Evolutionary conservation across 2,329 filamentous ascomycete species (phyloP).

Genomic region (Daldinia sp.): DNA sequence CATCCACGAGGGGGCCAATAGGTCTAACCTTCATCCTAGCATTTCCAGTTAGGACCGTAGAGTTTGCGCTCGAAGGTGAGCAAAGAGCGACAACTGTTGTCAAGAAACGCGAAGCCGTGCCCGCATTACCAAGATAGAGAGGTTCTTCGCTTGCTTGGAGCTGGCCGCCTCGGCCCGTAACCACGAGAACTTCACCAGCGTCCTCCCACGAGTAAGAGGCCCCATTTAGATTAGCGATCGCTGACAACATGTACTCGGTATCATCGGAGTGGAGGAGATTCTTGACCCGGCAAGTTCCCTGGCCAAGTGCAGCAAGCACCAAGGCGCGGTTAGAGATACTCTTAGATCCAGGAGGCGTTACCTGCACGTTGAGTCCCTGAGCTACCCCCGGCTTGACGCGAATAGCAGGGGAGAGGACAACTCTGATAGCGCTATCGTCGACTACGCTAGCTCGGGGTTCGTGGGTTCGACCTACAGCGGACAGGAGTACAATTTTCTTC

Average conservation of each 20-base stretch:
- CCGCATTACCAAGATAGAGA: slow-evolving; percentile 95
- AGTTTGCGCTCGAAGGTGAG: slow-evolving; percentile 70
- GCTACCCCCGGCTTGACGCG: slow-evolving; percentile 80
- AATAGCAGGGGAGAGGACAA: slow-evolving; percentile 84
- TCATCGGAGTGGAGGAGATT: slow-evolving; percentile 97
- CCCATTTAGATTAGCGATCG: slow-evolving; percentile 85
- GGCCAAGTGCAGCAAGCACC: slow-evolving; percentile 90
- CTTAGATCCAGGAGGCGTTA: slow-evolving; percentile 94
- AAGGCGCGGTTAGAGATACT: slow-evolving; percentile 97
- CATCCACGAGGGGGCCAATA: slow-evolving; percentile 92
- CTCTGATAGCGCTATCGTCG: slow-evolving; percentile 83
- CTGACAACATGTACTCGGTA: slow-evolving; percentile 95
- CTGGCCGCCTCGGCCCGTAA: slow-evolving; percentile 90
- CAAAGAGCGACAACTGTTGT: slow-evolving; percentile 92
- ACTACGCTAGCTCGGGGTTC: slow-evolving; percentile 91
- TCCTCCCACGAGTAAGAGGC: slow-evolving; percentile 95
- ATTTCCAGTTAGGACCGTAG: slow-evolving; percentile 91
- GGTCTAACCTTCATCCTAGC: slow-evolving; percentile 95
- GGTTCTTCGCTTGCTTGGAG: slow-evolving; percentile 80
- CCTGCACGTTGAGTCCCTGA: slow-evolving; percentile 73
- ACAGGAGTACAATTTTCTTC: slow-evolving; percentile 95
- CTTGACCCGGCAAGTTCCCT: slow-evolving; percentile 86
- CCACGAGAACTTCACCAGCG: slow-evolving; percentile 88
- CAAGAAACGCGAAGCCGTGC: slow-evolving; percentile 94
- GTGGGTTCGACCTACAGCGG: slow-evolving; percentile 87